These are phyloP conservation scores for Phlebiopsis gigantea DNA, from an alignment of 768 basidiomycete species.

Conservation along the genomic window DNA sequence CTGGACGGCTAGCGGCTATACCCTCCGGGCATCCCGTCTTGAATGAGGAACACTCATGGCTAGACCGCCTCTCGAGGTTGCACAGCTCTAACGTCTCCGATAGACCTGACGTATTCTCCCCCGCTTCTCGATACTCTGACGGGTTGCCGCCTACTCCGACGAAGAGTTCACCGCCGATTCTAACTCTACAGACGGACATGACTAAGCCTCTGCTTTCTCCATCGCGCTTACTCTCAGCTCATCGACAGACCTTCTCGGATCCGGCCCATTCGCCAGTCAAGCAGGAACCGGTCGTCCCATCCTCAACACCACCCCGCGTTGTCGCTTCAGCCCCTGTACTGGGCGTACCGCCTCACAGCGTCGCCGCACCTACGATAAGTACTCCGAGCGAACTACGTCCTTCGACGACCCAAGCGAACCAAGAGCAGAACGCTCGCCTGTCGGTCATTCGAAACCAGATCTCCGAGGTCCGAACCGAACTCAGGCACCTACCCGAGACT, in stretches of 20 bases:
- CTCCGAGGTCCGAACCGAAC: neutral
- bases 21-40: slow-evolving; percentile 2
- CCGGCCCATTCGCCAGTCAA: too few relatives aligned
- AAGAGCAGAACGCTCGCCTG: neutral
- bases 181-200: neutral
- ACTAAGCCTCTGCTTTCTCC: neutral
- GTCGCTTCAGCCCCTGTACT: too few relatives aligned
- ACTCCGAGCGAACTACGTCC: neutral
- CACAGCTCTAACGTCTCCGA: neutral
- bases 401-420: neutral
- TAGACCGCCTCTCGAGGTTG: neutral
- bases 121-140: slow-evolving; percentile 5
- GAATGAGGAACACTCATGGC: neutral
- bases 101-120: neutral
- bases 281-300: too few relatives aligned
- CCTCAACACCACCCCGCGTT: too few relatives aligned
- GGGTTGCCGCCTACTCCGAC: neutral
- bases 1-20: slow-evolving; percentile 7
- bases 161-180: neutral
- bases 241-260: neutral
- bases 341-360: too few relatives aligned
- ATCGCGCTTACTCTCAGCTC: neutral
- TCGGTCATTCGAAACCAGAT: neutral
- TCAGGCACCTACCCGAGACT: neutral
- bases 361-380: too few relatives aligned